Conservation (phyloP, 1,139 yeast genomes). For the Magnusiomyces sp. region DNA sequence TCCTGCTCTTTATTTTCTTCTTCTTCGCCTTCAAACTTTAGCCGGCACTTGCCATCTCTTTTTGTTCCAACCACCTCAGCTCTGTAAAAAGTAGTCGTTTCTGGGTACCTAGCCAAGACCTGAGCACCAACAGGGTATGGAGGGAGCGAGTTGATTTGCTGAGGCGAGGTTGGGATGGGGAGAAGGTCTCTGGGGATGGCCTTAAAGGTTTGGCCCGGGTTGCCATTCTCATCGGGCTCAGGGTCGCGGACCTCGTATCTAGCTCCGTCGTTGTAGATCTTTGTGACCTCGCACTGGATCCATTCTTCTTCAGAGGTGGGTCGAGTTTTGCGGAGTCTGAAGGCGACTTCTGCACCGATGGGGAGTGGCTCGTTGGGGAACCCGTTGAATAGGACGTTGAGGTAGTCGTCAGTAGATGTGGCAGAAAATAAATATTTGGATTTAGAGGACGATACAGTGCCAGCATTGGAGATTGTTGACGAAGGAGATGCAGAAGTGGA, state of each 20-base stretch:
- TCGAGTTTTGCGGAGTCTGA: conserved; percentile 42
- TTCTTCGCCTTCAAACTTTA: conserved; percentile 94
- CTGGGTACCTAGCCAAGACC: conserved; percentile 93
- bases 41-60: conserved; percentile 67
- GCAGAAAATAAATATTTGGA: not conserved
- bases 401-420: conserved; percentile 1
- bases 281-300: conserved; percentile 91
- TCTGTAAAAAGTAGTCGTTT: conserved; percentile 92
- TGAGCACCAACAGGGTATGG: conserved; percentile 67
- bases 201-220: conserved; percentile 80
- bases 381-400: conserved; percentile 1
- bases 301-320: conserved; percentile 65
- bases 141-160: conserved; percentile 34
- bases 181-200: conserved; percentile 77
- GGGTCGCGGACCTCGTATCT: conserved; percentile 84
- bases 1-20: conserved; percentile 94
- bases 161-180: conserved; percentile 51
- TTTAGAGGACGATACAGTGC: not conserved
- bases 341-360: conserved; percentile 83
- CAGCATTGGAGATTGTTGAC: not conserved
- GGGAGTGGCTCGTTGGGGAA: conserved; percentile 6
- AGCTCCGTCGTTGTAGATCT: conserved; percentile 66
- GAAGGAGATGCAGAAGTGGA: not conserved
- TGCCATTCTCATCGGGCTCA: conserved; percentile 90
- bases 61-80: conserved; percentile 82